These are phyloP conservation scores for Tuber umbilicatum DNA, from an alignment of 495 filamentous ascomycete species.

Conservation along the genomic window DNA sequence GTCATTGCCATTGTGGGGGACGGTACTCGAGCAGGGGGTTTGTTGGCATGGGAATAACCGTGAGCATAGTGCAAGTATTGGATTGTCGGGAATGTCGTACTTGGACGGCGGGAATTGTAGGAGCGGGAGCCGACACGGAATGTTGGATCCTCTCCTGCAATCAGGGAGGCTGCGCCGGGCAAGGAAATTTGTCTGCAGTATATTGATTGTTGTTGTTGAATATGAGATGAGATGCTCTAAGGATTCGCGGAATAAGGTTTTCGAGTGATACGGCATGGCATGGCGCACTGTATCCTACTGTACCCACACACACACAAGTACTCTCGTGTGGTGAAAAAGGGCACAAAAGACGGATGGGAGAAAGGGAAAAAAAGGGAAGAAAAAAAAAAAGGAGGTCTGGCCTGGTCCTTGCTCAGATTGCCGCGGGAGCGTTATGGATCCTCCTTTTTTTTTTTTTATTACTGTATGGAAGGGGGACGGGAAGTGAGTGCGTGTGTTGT, in stretches of 20 bases:
- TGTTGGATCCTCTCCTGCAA: too few species aligned
- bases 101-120: too few species aligned
- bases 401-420: background rate
- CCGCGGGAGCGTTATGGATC: background rate
- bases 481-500: background rate
- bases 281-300: background rate
- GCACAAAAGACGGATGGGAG: background rate
- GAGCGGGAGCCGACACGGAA: too few species aligned
- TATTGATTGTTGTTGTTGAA: too few species aligned
- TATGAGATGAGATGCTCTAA: too few species aligned
- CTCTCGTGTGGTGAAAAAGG: background rate
- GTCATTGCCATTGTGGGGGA: too few species aligned
- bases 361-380: background rate
- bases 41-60: too few species aligned
- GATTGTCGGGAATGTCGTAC: too few species aligned
- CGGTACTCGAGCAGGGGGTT: too few species aligned
- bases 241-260: background rate
- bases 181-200: too few species aligned
- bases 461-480: conserved; percentile 6
- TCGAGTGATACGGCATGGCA: conserved; percentile 3
- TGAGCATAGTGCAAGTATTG: too few species aligned
- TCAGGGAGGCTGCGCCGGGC: too few species aligned
- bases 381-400: background rate
- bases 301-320: background rate
- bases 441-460: conserved; percentile 3